Conservation (phyloP, 805 yeast genomes). For the Yarrowia deformans region DNA sequence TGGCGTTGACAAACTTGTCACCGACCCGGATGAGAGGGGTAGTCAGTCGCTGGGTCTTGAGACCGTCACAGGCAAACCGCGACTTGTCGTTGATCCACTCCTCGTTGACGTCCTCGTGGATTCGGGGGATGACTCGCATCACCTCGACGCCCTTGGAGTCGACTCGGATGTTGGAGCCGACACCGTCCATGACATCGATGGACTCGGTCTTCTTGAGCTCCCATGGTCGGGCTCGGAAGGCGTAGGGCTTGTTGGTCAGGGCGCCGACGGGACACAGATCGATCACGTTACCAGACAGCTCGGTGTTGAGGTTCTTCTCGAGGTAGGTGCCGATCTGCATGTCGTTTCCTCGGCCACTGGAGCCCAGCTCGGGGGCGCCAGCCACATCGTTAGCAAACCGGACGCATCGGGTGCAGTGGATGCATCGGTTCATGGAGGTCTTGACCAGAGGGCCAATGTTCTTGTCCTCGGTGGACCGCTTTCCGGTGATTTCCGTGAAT, state of each 20-base stretch:
- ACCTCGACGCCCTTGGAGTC: constrained; percentile 89
- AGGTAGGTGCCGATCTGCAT: constrained; percentile 91
- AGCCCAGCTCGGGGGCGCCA: constrained; percentile 90
- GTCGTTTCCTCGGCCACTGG: constrained; percentile 89
- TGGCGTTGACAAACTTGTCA: constrained; percentile 71
- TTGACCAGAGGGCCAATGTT: constrained; percentile 88
- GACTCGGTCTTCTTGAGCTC: constrained; percentile 89
- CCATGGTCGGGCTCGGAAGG: constrained; percentile 94
- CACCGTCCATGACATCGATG: constrained; percentile 81
- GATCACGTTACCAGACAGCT: constrained; percentile 83
- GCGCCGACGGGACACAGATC: constrained; percentile 95
- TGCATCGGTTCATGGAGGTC: constrained; percentile 91
- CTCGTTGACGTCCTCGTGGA: constrained; percentile 85
- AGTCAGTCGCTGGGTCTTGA: constrained; percentile 84
- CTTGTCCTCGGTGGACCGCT: constrained; percentile 89
- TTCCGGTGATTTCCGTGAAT: constrained; percentile 79
- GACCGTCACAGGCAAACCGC: constrained; percentile 84
- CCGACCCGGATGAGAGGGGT: constrained; percentile 78
- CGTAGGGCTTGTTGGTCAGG: constrained; percentile 85
- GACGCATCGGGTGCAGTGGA: constrained; percentile 90
- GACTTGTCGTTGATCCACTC: constrained; percentile 93
- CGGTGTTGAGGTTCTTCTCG: constrained; percentile 82
- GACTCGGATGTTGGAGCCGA: constrained; percentile 83
- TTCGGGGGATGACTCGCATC: constrained; percentile 84
- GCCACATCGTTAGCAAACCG: constrained; percentile 90